Evolutionary conservation across 306 rosid genomes (phyloP).

Genomic region (Vigna mungo): DNA sequence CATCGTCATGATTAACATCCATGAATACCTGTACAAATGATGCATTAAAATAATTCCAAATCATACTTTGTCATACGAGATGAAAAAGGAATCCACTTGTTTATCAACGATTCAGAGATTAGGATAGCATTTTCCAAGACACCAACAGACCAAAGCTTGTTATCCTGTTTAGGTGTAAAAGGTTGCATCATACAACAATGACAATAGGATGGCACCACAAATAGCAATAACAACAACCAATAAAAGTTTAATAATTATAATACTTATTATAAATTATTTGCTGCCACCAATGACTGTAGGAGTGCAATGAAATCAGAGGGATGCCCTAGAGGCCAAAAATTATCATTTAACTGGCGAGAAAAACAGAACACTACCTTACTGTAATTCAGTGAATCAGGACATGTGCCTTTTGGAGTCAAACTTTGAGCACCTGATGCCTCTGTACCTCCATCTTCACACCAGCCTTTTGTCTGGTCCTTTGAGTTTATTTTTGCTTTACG

Average conservation of each 20-base stretch:
- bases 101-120: background rate
- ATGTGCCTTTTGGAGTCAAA: conserved; percentile 55
- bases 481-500: conserved; percentile 91
- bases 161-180: conserved; percentile 4
- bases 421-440: conserved; percentile 66
- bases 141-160: conserved; percentile 24
- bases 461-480: conserved; percentile 85
- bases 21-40: conserved; percentile 51
- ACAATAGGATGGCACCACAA: background rate
- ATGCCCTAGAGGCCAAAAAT: conserved; percentile 25
- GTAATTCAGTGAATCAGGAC: conserved; percentile 63
- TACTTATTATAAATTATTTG: conserved; percentile 17
- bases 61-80: conserved; percentile 26
- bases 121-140: conserved; percentile 11
- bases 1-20: conserved; percentile 68
- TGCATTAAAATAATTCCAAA: conserved; percentile 40
- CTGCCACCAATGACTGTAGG: conserved; percentile 14
- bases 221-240: background rate
- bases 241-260: conserved; percentile 3
- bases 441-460: conserved; percentile 82
- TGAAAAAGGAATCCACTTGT: conserved; percentile 30
- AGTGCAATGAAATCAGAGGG: conserved; percentile 10
- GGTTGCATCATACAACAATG: conserved; percentile 10
- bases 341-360: conserved; percentile 22
- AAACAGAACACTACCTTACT: conserved; percentile 63